Base-by-base conservation (phyloP, 2,329 filamentous ascomycete genomes). In the Penicillium freii region DNA sequence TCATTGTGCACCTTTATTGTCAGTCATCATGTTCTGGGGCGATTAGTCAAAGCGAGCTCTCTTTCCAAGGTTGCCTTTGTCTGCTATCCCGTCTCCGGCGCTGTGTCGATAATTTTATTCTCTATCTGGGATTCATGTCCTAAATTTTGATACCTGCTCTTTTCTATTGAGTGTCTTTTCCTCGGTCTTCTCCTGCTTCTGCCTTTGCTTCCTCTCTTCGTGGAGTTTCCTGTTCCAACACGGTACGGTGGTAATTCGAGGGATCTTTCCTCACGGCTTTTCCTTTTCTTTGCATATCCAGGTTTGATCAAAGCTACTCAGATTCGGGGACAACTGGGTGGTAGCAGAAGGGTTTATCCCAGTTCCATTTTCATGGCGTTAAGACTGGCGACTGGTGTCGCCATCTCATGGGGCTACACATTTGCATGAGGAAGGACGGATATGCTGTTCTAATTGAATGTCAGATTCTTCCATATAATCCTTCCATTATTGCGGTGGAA, bases 91-190 rank as follows among this genome's bases (percentile, higher is more conserved):
- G 34, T 27, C 52, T 42, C 34, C 27, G 25, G 36, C n/a, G 29
- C 52, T 27, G 29, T 56, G 45, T 55, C 43, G 31, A 51, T 51
- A 42, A 48, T 38, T 44, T 51, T 49, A 45, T 48, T 55, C 29
- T 45, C 48, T 33, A 44, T 58, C 42, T 44, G 47, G 47, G 58
- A 51, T 51, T 33, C 23, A 54, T 50, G 7, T 58, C 56, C 19
- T 58, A 31, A 40, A 47, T 56, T 45, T 39, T 44, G 51, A 50
- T 55, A 50, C 56, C 54, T 57, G 51, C 51, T 36, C 21, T 54
- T 54, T 33, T 48, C 34, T 39, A 21, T 57, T 25, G 31, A 17
- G 4, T 49, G 4, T 49, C 39, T 50, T 54, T 45, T 23, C 23
- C 27, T 19, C 49, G 48, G 21, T 51, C 21, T 52, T 47, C 58